Percentiles rank a stretch among this genome's conserved stretches.
Conservation (phyloP, 345 rosid species). For the Brassica napus region Da-Ae NC_063447.1:14138501-14139000, state of each 20-base stretch:
- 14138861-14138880: not conserved
- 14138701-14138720: conserved; percentile 12
- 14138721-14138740: conserved; percentile 70
- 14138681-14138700: not conserved
- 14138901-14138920: not conserved
- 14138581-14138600: conserved; percentile 71
- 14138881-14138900: not conserved
- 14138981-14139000: conserved; percentile 89
- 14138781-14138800: conserved; percentile 64
- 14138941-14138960: conserved; percentile 74
- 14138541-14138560: conserved; percentile 59
- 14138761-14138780: conserved; percentile 79
- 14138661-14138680: conserved; percentile 12
- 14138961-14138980: conserved; percentile 94
- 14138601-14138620: not conserved
- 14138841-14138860: not conserved
- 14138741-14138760: conserved; percentile 86
- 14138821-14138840: not conserved
- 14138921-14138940: conserved; percentile 32
- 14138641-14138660: not conserved
- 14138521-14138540: conserved; percentile 65
- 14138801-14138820: not conserved
- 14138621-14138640: not conserved
- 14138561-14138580: conserved; percentile 93
- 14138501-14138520: conserved; percentile 64